Conservation (phyloP, 2,329 filamentous ascomycete genomes). For the Alternaria hordeiaustralica region DNA sequence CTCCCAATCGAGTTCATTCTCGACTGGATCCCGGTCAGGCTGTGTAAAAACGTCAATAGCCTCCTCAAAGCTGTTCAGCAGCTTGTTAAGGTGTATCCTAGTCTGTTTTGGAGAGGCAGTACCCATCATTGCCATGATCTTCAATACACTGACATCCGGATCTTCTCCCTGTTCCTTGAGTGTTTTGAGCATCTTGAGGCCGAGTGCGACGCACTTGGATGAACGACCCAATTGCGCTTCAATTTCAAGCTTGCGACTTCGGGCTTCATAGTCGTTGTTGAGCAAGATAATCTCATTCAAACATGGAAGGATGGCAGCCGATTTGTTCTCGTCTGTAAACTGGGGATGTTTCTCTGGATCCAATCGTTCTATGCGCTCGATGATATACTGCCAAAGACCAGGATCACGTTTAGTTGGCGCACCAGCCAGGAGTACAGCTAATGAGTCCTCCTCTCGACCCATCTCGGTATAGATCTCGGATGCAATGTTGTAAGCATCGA, state of each 20-base stretch:
- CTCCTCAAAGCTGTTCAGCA: constrained; percentile 59
- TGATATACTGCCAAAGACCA: constrained; percentile 64
- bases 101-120: constrained; percentile 58
- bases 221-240: constrained; percentile 56
- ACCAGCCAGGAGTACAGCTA: constrained; percentile 64
- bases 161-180: constrained; percentile 51
- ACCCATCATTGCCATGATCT: constrained; percentile 63
- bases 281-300: constrained; percentile 59
- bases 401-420: constrained; percentile 64
- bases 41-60: constrained; percentile 58
- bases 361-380: constrained; percentile 59
- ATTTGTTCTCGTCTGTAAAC: constrained; percentile 38
- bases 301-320: constrained; percentile 38
- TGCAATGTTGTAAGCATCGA: constrained; percentile 65
- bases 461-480: constrained; percentile 64
- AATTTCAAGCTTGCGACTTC: constrained; percentile 62
- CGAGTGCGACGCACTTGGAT: constrained; percentile 45
- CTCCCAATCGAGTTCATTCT: constrained; percentile 70
- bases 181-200: constrained; percentile 61
- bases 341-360: constrained; percentile 44
- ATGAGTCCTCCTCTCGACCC: constrained; percentile 63
- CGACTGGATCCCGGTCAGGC: constrained; percentile 49
- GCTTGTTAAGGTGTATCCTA: constrained; percentile 55
- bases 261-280: constrained; percentile 60
- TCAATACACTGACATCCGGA: constrained; percentile 59